These are phyloP conservation scores for Pholiota adiposa DNA, from an alignment of 1,284 basidiomycete genomes.

Conservation along the genomic window DNA sequence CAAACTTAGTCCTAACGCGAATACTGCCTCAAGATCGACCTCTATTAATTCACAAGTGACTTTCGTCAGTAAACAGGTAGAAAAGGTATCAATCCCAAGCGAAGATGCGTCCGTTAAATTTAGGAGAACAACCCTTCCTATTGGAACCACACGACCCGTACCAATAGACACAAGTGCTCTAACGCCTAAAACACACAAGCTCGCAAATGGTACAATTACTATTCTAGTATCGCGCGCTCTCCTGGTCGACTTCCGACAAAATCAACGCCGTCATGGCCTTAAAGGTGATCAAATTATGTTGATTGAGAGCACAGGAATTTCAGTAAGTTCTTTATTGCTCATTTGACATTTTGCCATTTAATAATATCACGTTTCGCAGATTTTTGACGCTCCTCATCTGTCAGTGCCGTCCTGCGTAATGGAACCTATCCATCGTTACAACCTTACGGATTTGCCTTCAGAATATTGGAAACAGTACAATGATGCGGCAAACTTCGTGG, in stretches of 20 bases:
- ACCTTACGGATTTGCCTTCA: conserved; percentile 4
- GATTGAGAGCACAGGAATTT: conserved; percentile 40
- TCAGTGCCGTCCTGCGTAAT: conserved; percentile 12
- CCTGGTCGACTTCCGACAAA: conserved; percentile 58
- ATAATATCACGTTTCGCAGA: conserved; percentile 1
- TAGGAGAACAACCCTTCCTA: conserved; percentile 13
- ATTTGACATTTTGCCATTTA: background rate
- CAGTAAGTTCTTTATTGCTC: conserved; percentile 31
- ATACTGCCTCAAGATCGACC: background rate
- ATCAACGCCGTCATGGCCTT: conserved; percentile 49
- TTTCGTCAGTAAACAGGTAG: background rate
- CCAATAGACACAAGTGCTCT: conserved; percentile 44
- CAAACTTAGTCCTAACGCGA: background rate
- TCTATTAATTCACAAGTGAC: background rate
- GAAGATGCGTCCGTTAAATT: background rate
- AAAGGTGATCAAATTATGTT: conserved; percentile 52
- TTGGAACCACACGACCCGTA: conserved; percentile 38
- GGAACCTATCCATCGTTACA: conserved; percentile 8
- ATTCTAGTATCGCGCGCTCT: conserved; percentile 51
- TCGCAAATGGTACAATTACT: conserved; percentile 49
- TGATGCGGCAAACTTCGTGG: conserved; percentile 38
- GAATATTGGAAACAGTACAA: background rate
- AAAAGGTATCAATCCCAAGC: no score
- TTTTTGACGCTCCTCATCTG: conserved; percentile 12
- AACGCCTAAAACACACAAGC: conserved; percentile 49